phyloP scores from a whole-genome alignment of 257 asterid genomes.

The Oldenlandia corymbosa region DNA sequence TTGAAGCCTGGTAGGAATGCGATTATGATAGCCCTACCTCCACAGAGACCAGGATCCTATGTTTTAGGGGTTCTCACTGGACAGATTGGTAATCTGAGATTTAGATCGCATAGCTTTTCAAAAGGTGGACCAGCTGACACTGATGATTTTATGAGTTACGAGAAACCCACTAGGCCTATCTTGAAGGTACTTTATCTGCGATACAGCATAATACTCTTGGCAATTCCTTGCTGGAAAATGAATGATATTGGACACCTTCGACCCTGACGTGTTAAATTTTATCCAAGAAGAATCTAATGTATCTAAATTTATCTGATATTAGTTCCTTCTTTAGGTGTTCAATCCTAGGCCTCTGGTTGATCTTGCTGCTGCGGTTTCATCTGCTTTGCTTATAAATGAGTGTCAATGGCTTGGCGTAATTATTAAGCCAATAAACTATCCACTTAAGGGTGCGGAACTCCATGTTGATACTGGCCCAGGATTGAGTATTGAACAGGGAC shows the following conservation, averaged over 20 bases:
- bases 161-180: slow-evolving; percentile 93
- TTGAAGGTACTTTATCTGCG: slow-evolving; percentile 56
- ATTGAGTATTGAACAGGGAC: slow-evolving; percentile 64
- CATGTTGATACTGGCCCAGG: slow-evolving; percentile 96
- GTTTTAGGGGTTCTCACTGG: slow-evolving; percentile 97
- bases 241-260: background rate
- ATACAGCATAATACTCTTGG: slow-evolving; percentile 1
- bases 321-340: slow-evolving; percentile 58
- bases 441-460: slow-evolving; percentile 84
- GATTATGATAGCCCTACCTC: slow-evolving; percentile 70
- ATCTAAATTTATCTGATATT: background rate
- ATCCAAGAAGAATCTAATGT: background rate
- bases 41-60: slow-evolving; percentile 96
- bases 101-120: slow-evolving; percentile 96
- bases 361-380: slow-evolving; percentile 92
- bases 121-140: slow-evolving; percentile 91
- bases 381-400: slow-evolving; percentile 92
- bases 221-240: background rate
- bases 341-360: slow-evolving; percentile 91
- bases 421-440: slow-evolving; percentile 71
- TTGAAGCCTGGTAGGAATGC: slow-evolving; percentile 83
- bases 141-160: slow-evolving; percentile 96
- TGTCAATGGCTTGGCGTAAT: slow-evolving; percentile 90
- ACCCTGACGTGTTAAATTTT: too few relatives aligned
- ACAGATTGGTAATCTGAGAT: slow-evolving; percentile 90